Base-by-base conservation (phyloP, 306 rosid genomes). In the Crotalaria pallida region DNA sequence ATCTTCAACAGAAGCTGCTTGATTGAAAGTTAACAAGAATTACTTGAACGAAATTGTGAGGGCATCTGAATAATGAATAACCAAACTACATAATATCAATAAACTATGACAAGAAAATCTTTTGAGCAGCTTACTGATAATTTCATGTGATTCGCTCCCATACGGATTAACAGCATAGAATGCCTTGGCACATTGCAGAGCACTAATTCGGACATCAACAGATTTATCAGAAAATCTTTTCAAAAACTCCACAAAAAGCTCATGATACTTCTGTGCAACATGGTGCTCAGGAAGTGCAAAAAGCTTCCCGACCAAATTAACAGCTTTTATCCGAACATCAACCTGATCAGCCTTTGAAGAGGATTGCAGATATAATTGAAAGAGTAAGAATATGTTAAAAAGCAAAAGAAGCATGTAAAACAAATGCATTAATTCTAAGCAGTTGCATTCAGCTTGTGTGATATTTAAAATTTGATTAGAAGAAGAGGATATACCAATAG, bases 301-400 rank as follows among this genome's bases (percentile, higher is more conserved):
- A 72, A 94, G 89, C 77, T 85, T 88, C 41, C 99, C 99, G 18
- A 88, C 79, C 78, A 94, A 85, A 73, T 79, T 86, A 68, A 94
- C 97, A 75, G 99, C 95, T 87, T 94, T 88, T 58, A 94, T 89
- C 72, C 97, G 86, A 65, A 84, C 85, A 78, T 94, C 99, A 48
- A 94, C 97, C 76, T 94, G 97, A 73, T 91, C 99, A 66, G 96
- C 92, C 99, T 94, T 63, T 72, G 49, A 57, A 79, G 18, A 43
- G 24, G 44, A 74, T 51, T 51, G 65, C 33, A 79, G 44, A 76
- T 67, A 66, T 60, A 71, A 69, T 31, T 41, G 50, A 69, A 21
- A 44, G 22, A 61, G n/a, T 68, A 15, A 69, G 34, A 69, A 27
- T 51, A 55, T 18, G 15, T 67, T 48, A 24, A 16, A 64, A 52